Conservation (phyloP, 2,329 filamentous ascomycete species). For the Claviceps pusilla region DNA sequence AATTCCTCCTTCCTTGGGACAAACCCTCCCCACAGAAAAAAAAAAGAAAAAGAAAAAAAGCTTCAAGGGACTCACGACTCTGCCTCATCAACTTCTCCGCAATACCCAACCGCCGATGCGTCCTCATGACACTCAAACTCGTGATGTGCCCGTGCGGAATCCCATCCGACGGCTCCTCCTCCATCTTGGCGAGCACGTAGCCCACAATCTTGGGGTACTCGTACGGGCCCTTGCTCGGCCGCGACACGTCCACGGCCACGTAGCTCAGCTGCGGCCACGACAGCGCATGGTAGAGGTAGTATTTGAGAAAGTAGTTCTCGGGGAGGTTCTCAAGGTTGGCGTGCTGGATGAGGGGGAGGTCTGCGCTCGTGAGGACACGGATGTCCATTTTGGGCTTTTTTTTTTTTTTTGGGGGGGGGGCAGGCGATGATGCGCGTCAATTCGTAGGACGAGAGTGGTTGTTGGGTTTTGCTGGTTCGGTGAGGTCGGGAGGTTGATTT, state of each 20-base stretch:
- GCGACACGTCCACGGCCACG: slow-evolving; percentile 82
- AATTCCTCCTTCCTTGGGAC: too few relatives aligned
- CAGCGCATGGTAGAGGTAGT: slow-evolving; percentile 97
- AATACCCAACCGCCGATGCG: slow-evolving; percentile 76
- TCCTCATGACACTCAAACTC: slow-evolving; percentile 87
- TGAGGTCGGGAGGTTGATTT: too few relatives aligned
- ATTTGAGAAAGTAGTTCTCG: slow-evolving; percentile 99
- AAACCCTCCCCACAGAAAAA: too few relatives aligned
- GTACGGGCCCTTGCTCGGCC: slow-evolving; percentile 61
- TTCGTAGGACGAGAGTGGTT: too few relatives aligned
- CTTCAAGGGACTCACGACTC: slow-evolving; percentile 50
- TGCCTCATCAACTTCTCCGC: slow-evolving; percentile 97
- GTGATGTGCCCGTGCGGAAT: slow-evolving; percentile 94
- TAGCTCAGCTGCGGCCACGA: slow-evolving; percentile 97
- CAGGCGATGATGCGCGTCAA: background rate
- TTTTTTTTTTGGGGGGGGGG: too few relatives aligned
- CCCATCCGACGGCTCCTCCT: slow-evolving; percentile 87
- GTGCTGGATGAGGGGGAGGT: slow-evolving; percentile 87
- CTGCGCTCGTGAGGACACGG: slow-evolving; percentile 64
- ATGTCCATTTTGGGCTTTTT: slow-evolving; percentile 59
- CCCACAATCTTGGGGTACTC: slow-evolving; percentile 96
- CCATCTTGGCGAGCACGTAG: slow-evolving; percentile 99
- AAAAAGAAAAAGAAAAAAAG: background rate
- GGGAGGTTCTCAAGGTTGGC: slow-evolving; percentile 98
- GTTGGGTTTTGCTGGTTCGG: too few relatives aligned